Evolutionary conservation across 371 early-diverging fungal species (phyloP), one percentile per base, ranked within the genome.

Genomic region (Funneliformis caledonium): DNA sequence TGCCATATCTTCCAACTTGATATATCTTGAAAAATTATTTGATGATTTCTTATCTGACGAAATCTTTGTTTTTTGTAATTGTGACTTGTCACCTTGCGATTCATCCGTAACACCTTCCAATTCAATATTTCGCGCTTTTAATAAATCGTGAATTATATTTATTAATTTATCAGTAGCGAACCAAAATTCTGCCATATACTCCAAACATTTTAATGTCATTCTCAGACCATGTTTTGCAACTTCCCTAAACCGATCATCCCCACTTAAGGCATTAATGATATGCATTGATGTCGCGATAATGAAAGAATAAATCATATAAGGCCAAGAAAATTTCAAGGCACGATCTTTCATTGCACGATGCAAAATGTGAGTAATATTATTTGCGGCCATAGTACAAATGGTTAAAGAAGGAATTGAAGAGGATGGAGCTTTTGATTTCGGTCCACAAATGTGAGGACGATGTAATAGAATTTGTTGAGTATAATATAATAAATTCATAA

Each of bases 401-500:
- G 75, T 64, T 8, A 81, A 59, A 10, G 81, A 81, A n/a, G 81
- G 81, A 52, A 76, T 68, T 12, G 81, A 67, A n/a, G 76, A 76
- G 1, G 81, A 59, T 22, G 68, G 76, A 22, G 47, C 76, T 67
- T 81, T 81, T 45, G 81, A 76, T 76, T 76, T 75, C 14, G 81
- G 81, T 22, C 76, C 69, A 43, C 60, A 50, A 12, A 81, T 81
- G 68, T 81, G 60, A 52, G 88, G 88, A 12, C 86, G 84, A 60
- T 87, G 82, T n/a, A 88, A 86, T 47, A 88, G 83, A 22, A 88
- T 84, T 78, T 72, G 73, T 72, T 22, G 10, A 16, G 56, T 65
- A 26, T 72, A 72, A 61, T 22, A 79, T 48, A 72, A 4, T 48
- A 81, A 33, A 76, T 76, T 56, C n/a, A 64, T 3, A 37, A 52